Conservation (phyloP, 495 filamentous ascomycete species). For the Apodospora peruviana region DNA sequence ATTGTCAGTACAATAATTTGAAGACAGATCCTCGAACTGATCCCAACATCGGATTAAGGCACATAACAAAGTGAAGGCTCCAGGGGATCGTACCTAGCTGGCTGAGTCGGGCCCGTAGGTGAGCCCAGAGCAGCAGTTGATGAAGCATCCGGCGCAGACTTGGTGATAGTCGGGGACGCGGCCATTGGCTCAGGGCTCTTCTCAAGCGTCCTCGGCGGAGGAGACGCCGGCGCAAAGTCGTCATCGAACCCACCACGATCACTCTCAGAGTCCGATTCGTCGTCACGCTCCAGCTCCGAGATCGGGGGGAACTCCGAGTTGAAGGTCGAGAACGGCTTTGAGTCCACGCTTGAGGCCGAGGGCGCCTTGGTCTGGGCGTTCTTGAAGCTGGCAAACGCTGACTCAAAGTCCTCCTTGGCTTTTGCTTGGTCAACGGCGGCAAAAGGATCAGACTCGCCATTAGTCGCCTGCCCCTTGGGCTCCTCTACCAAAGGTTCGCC, state of each 20-base stretch:
- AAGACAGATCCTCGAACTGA: no score
- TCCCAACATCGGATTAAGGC: not conserved
- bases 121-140: slow-evolving; percentile 7
- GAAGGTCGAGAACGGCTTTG: slow-evolving; percentile 43
- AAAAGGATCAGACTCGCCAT: slow-evolving; percentile 45
- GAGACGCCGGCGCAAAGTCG: slow-evolving; percentile 74
- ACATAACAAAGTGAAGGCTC: not conserved
- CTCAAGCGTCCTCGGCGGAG: slow-evolving; percentile 37
- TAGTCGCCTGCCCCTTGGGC: slow-evolving; percentile 10
- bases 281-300: slow-evolving; percentile 73
- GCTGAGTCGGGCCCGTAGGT: slow-evolving; percentile 15
- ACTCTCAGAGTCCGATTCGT: slow-evolving; percentile 71
- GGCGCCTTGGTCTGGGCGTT: slow-evolving; percentile 21
- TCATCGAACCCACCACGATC: slow-evolving; percentile 82
- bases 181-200: slow-evolving; percentile 23
- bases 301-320: slow-evolving; percentile 88
- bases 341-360: slow-evolving; percentile 15
- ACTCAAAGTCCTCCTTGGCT: slow-evolving; percentile 72
- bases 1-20: not conserved
- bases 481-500: slow-evolving; percentile 11
- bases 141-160: slow-evolving; percentile 9
- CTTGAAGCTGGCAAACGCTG: slow-evolving; percentile 62
- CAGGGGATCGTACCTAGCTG: slow-evolving; percentile 20
- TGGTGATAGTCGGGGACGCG: slow-evolving; percentile 18
- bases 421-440: slow-evolving; percentile 48